These are phyloP conservation scores for Neurospora sp. DNA, from an alignment of 2,329 filamentous ascomycete genomes.

Conservation along the genomic window DNA sequence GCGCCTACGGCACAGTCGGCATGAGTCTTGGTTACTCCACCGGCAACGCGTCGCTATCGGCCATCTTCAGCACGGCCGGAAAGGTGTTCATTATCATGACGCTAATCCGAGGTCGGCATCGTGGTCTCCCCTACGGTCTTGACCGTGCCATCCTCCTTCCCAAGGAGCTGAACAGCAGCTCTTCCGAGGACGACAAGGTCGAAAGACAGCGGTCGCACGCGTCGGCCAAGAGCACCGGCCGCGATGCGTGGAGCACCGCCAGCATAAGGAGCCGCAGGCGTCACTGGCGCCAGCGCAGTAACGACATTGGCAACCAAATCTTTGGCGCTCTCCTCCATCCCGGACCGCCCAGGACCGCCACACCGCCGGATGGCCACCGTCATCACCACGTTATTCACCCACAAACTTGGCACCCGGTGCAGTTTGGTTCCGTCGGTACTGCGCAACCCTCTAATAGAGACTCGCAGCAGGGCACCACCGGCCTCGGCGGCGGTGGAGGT, in stretches of 20 bases:
- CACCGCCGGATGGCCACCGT: neutral
- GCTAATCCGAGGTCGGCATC: constrained; percentile 60
- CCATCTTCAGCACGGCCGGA: constrained; percentile 66
- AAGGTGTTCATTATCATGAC: constrained; percentile 61
- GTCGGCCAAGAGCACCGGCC: neutral
- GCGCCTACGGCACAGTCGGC: constrained; percentile 89
- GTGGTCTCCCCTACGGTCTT: constrained; percentile 57
- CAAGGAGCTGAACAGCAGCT: constrained; percentile 30
- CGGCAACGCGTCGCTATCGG: constrained; percentile 71
- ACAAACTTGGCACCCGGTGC: neutral
- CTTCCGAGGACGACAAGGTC: neutral
- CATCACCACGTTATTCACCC: neutral
- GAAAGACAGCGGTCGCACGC: neutral
- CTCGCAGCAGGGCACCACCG: neutral
- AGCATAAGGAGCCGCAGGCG: neutral
- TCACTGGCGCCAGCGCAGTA: neutral
- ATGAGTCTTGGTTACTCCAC: constrained; percentile 72
- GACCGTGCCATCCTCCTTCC: constrained; percentile 51
- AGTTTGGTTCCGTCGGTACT: neutral
- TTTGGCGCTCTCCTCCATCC: neutral
- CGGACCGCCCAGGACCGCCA: neutral
- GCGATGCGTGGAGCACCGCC: neutral
- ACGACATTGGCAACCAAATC: neutral
- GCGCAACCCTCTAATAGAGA: neutral
- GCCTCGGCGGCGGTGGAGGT: neutral